phyloP scores from a whole-genome alignment of 2,329 filamentous ascomycete genomes.

The Alternaria brassicicola region DNA sequence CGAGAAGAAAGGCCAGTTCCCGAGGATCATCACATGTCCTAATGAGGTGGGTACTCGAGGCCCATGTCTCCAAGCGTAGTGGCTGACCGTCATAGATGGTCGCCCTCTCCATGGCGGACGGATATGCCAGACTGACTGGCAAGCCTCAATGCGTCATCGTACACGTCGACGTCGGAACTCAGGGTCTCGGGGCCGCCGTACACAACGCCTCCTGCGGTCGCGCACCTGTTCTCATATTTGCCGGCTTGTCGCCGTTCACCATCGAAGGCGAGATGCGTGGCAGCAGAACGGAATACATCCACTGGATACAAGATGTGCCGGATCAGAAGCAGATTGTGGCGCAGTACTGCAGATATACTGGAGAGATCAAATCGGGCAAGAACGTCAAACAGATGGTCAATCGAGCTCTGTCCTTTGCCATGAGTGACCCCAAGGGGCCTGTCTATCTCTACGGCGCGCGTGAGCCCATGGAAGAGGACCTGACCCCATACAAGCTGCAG shows the following conservation, averaged over 20 bases:
- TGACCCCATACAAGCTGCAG: slow-evolving; percentile 63
- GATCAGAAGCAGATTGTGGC: slow-evolving; percentile 80
- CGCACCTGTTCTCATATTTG: slow-evolving; percentile 77
- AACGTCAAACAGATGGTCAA: slow-evolving; percentile 92
- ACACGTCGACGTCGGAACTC: slow-evolving; percentile 82
- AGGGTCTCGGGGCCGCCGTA: slow-evolving; percentile 76
- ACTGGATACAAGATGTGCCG: slow-evolving; percentile 85
- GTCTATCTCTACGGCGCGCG: slow-evolving; percentile 79
- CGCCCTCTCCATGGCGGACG: slow-evolving; percentile 82
- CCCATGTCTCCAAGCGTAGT: neutral
- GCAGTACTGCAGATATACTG: slow-evolving; percentile 85
- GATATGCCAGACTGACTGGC: slow-evolving; percentile 71
- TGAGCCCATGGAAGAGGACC: slow-evolving; percentile 83
- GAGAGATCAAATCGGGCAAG: slow-evolving; percentile 80
- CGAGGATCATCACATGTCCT: slow-evolving; percentile 77
- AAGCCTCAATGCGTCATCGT: slow-evolving; percentile 79
- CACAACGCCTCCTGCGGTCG: slow-evolving; percentile 80
- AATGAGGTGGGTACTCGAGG: slow-evolving; percentile 66
- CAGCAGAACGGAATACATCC: slow-evolving; percentile 76
- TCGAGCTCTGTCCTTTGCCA: slow-evolving; percentile 81
- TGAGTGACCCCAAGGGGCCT: slow-evolving; percentile 75
- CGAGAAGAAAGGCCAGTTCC: slow-evolving; percentile 69
- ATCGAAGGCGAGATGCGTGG: slow-evolving; percentile 78
- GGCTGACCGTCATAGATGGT: slow-evolving; percentile 67
- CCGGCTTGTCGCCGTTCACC: slow-evolving; percentile 77